Base-by-base conservation (phyloP, 805 yeast species). In the Nematodospora valgi region DNA sequence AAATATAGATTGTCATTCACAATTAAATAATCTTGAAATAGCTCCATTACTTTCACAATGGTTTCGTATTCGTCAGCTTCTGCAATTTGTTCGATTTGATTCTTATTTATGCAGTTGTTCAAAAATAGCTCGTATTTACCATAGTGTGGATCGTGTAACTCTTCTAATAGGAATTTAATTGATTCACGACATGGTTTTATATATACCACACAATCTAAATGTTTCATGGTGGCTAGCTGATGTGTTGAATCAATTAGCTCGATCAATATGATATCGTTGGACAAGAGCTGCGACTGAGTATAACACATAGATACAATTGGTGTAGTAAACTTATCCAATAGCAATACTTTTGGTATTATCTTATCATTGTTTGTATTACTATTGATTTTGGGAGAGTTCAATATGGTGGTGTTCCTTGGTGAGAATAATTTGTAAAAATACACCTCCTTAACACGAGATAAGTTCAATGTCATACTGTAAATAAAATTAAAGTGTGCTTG, bases 21-120 rank as follows among this genome's bases (percentile, higher is more conserved):
- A 6, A 86, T 79, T 43, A 77, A 69, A 54, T 82, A 89, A 58
- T 93, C 97, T 47, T 82, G 85, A 54, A 87, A 93, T 25, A 89
- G 54, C 52, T 93, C 98, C 34, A 82, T 78, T 4, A 93, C 87
- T 39, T 75, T 75, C 4, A 71, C 63, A 7, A 93, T 83, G 7
- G 79, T 77, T 54, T 91, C 98, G 49, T 80, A 69, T 51, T 86
- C 93, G 57, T 93, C 99, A 3, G 86, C 75, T 56, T 87, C 96
- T 0, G 98, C 98, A 30, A 93, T 54, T 33, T 85, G 70, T 54
- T 93, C 99, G 46, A 93, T 58, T 44, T 86, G 84, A 17, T 80
- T 68, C 59, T 91, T 93, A 34, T 78, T 70, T 20, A 89, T 72
- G 11, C 78, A 66, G 54, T 88, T 88, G 54, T 78, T 83, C 68